Percentiles rank a stretch among this genome's conserved stretches.
These are phyloP conservation scores for maize (Zea mays) DNA, from an alignment of 176 grass and related monocot species.

Conservation along the genomic window DNA sequence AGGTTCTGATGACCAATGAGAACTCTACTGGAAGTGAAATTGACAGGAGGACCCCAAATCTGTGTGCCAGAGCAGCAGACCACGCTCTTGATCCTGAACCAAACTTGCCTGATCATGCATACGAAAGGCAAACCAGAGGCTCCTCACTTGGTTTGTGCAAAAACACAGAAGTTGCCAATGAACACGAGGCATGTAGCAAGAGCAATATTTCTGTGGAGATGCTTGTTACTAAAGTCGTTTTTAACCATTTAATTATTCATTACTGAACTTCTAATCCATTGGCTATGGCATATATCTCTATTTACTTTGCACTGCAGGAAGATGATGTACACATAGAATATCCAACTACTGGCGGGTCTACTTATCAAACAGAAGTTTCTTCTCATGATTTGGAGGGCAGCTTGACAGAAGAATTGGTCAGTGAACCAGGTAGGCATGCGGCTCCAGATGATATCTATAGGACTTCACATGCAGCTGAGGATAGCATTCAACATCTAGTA, in stretches of 20 bases:
- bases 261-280: constrained; percentile 32
- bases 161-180: constrained; percentile 34
- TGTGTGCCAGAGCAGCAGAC: constrained; percentile 13
- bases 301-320: constrained; percentile 50
- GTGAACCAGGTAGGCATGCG: constrained; percentile 20
- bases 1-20: constrained; percentile 27
- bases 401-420: constrained; percentile 26
- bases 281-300: constrained; percentile 15
- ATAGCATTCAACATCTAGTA: constrained; percentile 32
- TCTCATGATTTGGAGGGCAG: constrained; percentile 31
- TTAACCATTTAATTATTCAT: constrained; percentile 22
- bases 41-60: constrained; percentile 18
- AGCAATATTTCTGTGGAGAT: constrained; percentile 34
- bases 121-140: constrained; percentile 27
- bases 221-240: constrained; percentile 34
- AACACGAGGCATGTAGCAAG: constrained; percentile 17
- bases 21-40: constrained; percentile 25
- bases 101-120: constrained; percentile 15
- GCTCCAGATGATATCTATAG: constrained; percentile 11
- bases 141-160: constrained; percentile 19
- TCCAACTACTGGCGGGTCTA: constrained; percentile 19
- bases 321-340: constrained; percentile 24
- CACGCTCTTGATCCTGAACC: constrained; percentile 39
- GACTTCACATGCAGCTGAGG: constrained; percentile 34
- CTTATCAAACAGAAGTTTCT: constrained; percentile 27